Percentiles rank a stretch among this genome's conserved stretches.
phyloP scores from a whole-genome alignment of 1,139 yeast species.

The Kodamaea arcana region DNA sequence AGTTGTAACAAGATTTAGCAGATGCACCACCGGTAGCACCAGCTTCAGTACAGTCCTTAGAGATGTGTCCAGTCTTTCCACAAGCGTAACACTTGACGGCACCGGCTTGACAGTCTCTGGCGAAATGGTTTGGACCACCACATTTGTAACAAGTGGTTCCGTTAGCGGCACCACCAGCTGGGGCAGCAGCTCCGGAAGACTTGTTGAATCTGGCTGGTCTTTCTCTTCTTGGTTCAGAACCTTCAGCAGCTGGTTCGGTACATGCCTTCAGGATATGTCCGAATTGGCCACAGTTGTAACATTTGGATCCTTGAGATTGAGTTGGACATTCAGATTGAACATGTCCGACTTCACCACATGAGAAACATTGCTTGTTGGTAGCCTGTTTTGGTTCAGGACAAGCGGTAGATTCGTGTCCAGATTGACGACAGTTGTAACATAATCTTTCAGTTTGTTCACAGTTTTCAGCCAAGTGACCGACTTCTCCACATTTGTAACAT shows the following conservation, averaged over 20 bases:
- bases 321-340: constrained; percentile 65
- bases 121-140: constrained; percentile 91
- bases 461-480: constrained; percentile 87
- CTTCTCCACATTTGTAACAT: constrained; percentile 89
- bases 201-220: constrained; percentile 12
- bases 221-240: constrained; percentile 15
- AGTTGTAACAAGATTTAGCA: constrained; percentile 48
- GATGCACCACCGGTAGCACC: constrained; percentile 27
- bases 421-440: constrained; percentile 89
- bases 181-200: constrained; percentile 2
- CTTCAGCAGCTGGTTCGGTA: constrained; percentile 25
- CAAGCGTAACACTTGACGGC: constrained; percentile 84
- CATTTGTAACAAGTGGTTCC: constrained; percentile 82
- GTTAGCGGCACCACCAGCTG: constrained; percentile 13
- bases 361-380: constrained; percentile 82
- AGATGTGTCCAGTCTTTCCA: constrained; percentile 85
- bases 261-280: constrained; percentile 85
- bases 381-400: constrained; percentile 86
- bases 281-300: constrained; percentile 60
- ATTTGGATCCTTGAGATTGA: constrained; percentile 46
- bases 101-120: constrained; percentile 83
- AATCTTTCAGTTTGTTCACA: constrained; percentile 80
- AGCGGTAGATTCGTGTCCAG: constrained; percentile 86
- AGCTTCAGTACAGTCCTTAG: constrained; percentile 68
- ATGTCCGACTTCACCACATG: constrained; percentile 74